Evolutionary conservation across 2,329 filamentous ascomycete species (phyloP), one percentile per base, ranked within the genome.

Genomic region (Colletotrichum sansevieriae): DNA sequence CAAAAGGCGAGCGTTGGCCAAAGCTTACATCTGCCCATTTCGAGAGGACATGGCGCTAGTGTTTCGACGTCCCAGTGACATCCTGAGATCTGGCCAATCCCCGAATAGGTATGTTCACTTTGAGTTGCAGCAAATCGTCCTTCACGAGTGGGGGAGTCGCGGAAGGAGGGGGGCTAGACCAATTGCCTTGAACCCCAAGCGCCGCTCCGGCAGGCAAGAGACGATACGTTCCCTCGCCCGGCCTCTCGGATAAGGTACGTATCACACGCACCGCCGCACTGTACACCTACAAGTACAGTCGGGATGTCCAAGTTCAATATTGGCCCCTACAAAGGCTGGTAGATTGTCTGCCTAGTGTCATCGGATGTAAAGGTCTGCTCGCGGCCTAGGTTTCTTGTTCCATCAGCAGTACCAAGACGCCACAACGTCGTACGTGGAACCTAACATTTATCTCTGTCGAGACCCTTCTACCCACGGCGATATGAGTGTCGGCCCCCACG

Each of bases 21-120:
- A 68, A 68, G 62, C 66, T 68, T 68, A 66, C 62, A 60, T 66
- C 56, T 58, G 51, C 66, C 37, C 62, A 56, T 68, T 61, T 22
- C 29, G 12, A 37, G 35, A 65, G 44, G 66, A 37, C 55, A 60
- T 56, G 65, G 49, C 62, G 56, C 66, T 68, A 68, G 62, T 65
- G 66, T 68, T 68, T 68, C 66, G 62, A 65, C 63, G 25, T 65
- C 43, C 41, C 56, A 41, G 49, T 66, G 66, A 68, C 55, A 68
- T 68, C 62, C 62, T 60, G 41, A 60, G 55, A 68, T 65, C 35
- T 65, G 49, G 55, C 66, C 66, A 68, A 65, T 65, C 41, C 22
- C 35, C 12, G 65, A 33, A 35, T 35, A 18, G 33, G 52, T 49
- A 35, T 65, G 43, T 66, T 61, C 62, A 33, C 46, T 68, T 68